These are phyloP conservation scores for Styphnolobium japonicum DNA, from an alignment of 306 rosid species.

Conservation along the genomic window DNA sequence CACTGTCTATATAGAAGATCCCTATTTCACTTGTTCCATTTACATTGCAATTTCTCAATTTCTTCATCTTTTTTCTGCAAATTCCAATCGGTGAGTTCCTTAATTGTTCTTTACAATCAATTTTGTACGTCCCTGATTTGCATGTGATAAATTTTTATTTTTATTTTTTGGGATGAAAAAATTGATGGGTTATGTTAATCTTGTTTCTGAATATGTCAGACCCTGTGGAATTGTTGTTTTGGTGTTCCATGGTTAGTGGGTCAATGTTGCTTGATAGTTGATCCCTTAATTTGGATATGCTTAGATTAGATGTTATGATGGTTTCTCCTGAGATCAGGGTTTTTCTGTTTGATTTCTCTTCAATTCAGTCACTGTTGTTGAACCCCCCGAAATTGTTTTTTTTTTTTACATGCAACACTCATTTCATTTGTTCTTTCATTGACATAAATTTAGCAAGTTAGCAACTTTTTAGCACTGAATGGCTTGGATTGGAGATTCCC, in stretches of 20 bases:
- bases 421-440: not conserved
- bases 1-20: not conserved
- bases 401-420: not conserved
- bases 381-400: not conserved
- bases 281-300: not conserved
- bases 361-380: not conserved
- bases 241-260: not conserved
- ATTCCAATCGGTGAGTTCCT: slow-evolving; percentile 17
- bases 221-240: not conserved
- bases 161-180: not conserved
- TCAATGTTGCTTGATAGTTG: too few relatives aligned
- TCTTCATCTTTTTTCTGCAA: not conserved
- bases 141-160: not conserved
- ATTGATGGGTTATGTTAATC: not conserved
- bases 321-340: not conserved
- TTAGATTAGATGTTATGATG: not conserved
- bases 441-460: not conserved
- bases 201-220: not conserved
- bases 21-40: not conserved
- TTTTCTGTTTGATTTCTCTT: not conserved
- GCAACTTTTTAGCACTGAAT: not conserved
- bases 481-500: not conserved
- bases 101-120: not conserved
- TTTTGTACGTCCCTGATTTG: not conserved
- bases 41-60: not conserved